Evolutionary conservation across 2,329 filamentous ascomycete species (phyloP).

Genomic region (Aspergillus terreus): DNA sequence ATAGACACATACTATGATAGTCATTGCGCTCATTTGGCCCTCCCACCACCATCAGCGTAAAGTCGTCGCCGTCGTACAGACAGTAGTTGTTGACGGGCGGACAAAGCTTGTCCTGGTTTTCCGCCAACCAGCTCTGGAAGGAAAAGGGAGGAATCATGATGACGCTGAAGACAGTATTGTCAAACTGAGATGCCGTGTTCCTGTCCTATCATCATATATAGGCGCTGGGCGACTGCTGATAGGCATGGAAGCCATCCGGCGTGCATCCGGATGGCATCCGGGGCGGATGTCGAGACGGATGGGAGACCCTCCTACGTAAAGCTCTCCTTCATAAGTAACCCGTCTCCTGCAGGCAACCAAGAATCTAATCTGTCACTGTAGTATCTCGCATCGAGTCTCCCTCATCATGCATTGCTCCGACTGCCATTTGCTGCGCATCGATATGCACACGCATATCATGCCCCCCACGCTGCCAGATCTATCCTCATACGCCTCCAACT

Average conservation of each 20-base stretch:
- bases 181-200: too few relatives aligned
- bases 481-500: constrained; percentile 5
- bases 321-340: too few relatives aligned
- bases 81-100: constrained; percentile 17
- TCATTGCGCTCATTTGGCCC: constrained; percentile 17
- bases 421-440: constrained; percentile 13
- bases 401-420: constrained; percentile 5
- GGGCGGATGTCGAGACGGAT: background rate
- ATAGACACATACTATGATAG: constrained; percentile 13
- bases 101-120: constrained; percentile 11
- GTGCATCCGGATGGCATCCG: constrained; percentile 4
- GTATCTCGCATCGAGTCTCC: background rate
- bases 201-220: too few relatives aligned
- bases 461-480: constrained; percentile 15
- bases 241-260: constrained; percentile 3
- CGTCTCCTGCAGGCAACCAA: background rate
- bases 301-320: background rate
- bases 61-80: constrained; percentile 15
- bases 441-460: constrained; percentile 20
- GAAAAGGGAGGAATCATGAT: constrained; percentile 7
- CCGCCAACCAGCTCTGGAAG: constrained; percentile 12
- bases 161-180: background rate
- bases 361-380: background rate
- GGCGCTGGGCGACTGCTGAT: too few relatives aligned
- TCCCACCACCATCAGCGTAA: constrained; percentile 18